phyloP scores from a whole-genome alignment of 371 early-diverging fungal species.

The Actinomortierella ambigua region DNA sequence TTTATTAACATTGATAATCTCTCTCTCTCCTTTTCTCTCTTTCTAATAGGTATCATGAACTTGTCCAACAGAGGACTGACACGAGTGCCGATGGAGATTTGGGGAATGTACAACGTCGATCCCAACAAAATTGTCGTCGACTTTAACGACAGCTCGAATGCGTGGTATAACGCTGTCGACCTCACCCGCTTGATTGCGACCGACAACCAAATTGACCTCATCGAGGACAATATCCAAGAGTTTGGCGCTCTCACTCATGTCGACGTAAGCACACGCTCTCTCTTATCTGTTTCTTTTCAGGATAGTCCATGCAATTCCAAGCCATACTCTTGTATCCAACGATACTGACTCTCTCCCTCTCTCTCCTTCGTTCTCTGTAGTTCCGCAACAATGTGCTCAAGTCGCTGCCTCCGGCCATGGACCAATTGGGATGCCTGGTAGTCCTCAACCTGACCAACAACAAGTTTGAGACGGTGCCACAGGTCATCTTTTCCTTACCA shows the following conservation, averaged over 20 bases:
- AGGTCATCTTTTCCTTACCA: slow-evolving; percentile 43
- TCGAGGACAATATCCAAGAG: slow-evolving; percentile 68
- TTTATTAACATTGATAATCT: background rate
- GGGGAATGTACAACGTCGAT: slow-evolving; percentile 68
- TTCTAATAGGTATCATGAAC: slow-evolving; percentile 64
- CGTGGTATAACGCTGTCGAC: slow-evolving; percentile 72
- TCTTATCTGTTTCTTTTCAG: no score
- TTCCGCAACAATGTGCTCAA: slow-evolving; percentile 60
- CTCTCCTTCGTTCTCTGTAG: slow-evolving; percentile 30
- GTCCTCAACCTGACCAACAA: slow-evolving; percentile 56
- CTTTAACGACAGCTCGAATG: slow-evolving; percentile 53
- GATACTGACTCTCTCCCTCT: background rate
- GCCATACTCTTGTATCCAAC: background rate
- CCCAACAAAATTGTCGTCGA: slow-evolving; percentile 61
- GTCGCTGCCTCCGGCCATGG: slow-evolving; percentile 54
- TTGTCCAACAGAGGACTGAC: slow-evolving; percentile 68
- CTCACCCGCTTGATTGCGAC: slow-evolving; percentile 68
- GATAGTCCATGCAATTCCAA: no score
- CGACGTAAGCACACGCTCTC: slow-evolving; percentile 57
- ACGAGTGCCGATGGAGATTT: slow-evolving; percentile 68
- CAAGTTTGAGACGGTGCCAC: slow-evolving; percentile 53
- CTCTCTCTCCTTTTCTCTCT: background rate
- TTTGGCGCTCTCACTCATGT: slow-evolving; percentile 65
- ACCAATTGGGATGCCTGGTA: slow-evolving; percentile 50
- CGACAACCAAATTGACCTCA: slow-evolving; percentile 64